These are phyloP conservation scores for Cicer bijugum DNA, from an alignment of 306 rosid genomes.

Conservation along the genomic window DNA sequence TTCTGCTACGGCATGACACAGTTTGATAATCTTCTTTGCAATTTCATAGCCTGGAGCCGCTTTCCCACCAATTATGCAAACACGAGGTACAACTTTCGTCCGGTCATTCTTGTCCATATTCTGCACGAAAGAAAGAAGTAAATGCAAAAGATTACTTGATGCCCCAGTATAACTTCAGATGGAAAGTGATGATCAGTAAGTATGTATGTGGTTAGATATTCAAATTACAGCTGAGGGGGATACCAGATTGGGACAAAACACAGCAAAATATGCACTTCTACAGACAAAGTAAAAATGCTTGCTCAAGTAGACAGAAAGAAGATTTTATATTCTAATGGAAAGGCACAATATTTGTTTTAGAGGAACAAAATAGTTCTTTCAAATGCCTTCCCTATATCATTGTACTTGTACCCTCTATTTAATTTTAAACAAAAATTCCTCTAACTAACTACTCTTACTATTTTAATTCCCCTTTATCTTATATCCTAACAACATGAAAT, in stretches of 20 bases:
- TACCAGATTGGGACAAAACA: slow-evolving; percentile 28
- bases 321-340: slow-evolving; percentile 5
- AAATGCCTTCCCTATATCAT: neutral
- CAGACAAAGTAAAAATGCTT: slow-evolving; percentile 11
- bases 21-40: slow-evolving; percentile 77
- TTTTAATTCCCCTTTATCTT: neutral
- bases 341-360: slow-evolving; percentile 28
- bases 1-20: slow-evolving; percentile 71
- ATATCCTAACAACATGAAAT: slow-evolving; percentile 2
- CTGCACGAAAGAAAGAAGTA: slow-evolving; percentile 45
- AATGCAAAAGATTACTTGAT: slow-evolving; percentile 27
- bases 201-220: slow-evolving; percentile 15
- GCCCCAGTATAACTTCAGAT: slow-evolving; percentile 30
- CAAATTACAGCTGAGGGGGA: slow-evolving; percentile 9
- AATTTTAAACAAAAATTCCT: neutral
- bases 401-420: slow-evolving; percentile 8
- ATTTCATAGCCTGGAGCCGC: slow-evolving; percentile 81
- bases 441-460: slow-evolving; percentile 9
- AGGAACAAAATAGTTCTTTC: neutral
- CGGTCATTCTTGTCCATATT: slow-evolving; percentile 63
- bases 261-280: slow-evolving; percentile 17
- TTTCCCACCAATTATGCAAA: slow-evolving; percentile 83
- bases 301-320: slow-evolving; percentile 38
- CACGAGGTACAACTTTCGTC: slow-evolving; percentile 73
- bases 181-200: slow-evolving; percentile 29